phyloP scores from a whole-genome alignment of 2,329 filamentous ascomycete species.

The Aspergillus ruber region DNA sequence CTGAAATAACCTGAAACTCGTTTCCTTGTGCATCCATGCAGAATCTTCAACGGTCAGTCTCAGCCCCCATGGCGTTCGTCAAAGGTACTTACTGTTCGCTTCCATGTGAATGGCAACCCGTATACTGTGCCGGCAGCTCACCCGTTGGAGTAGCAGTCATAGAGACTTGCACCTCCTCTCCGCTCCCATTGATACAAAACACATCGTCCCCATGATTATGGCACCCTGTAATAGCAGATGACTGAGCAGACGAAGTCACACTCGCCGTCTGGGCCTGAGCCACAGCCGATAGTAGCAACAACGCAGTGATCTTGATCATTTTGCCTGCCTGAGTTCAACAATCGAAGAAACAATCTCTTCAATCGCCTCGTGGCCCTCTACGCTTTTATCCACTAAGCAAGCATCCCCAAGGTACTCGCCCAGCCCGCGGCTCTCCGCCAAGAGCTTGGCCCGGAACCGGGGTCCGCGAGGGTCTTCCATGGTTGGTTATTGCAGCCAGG shows the following conservation, averaged over 20 bases:
- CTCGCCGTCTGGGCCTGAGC: not conserved
- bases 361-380: not conserved
- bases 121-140: slow-evolving; percentile 55
- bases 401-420: not conserved
- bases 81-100: slow-evolving; percentile 43
- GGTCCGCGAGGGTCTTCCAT: not conserved
- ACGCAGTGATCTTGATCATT: not conserved
- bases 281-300: not conserved
- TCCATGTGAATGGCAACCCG: slow-evolving; percentile 59
- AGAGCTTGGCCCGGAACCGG: not conserved
- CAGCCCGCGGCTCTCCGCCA: not conserved
- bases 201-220: slow-evolving; percentile 40
- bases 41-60: slow-evolving; percentile 41
- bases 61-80: not conserved
- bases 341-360: not conserved
- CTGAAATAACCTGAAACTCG: slow-evolving; percentile 53
- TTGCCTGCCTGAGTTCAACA: not conserved
- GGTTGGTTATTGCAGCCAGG: not conserved
- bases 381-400: not conserved
- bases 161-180: slow-evolving; percentile 32
- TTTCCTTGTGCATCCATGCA: slow-evolving; percentile 55
- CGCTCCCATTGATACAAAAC: slow-evolving; percentile 29
- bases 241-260: slow-evolving; percentile 9
- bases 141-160: slow-evolving; percentile 48
- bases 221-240: slow-evolving; percentile 48